Evolutionary conservation across 345 rosid genomes (phyloP).

Genomic region (Pistacia vera): DNA sequence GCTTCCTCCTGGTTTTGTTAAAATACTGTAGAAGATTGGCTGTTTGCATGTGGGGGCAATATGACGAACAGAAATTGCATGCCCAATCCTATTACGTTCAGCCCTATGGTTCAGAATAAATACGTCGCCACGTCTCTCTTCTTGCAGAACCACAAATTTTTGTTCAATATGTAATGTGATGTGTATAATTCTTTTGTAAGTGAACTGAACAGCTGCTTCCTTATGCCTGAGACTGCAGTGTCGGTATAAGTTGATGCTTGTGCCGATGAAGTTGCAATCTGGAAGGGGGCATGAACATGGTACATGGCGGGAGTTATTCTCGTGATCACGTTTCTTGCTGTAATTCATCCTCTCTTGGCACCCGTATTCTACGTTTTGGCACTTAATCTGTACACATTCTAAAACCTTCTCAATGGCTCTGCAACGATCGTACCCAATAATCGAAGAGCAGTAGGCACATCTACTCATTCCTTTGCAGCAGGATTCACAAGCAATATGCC

Average conservation of each 20-base stretch:
- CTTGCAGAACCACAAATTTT: neutral
- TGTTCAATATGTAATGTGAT: neutral
- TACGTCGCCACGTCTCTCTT: neutral
- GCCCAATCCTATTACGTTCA: conserved; percentile 17
- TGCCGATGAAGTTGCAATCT: neutral
- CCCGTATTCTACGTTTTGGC: neutral
- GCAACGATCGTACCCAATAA: conserved; percentile 4
- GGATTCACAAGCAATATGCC: conserved; percentile 30
- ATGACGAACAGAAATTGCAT: conserved; percentile 26
- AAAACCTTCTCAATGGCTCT: conserved; percentile 3
- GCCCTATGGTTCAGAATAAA: neutral
- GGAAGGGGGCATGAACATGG: neutral
- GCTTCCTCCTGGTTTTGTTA: neutral
- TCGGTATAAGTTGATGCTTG: neutral
- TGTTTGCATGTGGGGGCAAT: neutral
- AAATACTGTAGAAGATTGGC: neutral
- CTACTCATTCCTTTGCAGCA: conserved; percentile 22
- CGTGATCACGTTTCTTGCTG: conserved; percentile 4
- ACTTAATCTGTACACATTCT: neutral
- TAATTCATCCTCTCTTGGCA: conserved; percentile 1
- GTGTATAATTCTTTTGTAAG: neutral
- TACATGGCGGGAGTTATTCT: neutral
- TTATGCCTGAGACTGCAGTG: neutral
- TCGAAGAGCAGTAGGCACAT: conserved; percentile 16
- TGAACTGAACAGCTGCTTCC: neutral